Conservation (phyloP, 805 yeast genomes). For the Kuraishia floccosa region DNA sequence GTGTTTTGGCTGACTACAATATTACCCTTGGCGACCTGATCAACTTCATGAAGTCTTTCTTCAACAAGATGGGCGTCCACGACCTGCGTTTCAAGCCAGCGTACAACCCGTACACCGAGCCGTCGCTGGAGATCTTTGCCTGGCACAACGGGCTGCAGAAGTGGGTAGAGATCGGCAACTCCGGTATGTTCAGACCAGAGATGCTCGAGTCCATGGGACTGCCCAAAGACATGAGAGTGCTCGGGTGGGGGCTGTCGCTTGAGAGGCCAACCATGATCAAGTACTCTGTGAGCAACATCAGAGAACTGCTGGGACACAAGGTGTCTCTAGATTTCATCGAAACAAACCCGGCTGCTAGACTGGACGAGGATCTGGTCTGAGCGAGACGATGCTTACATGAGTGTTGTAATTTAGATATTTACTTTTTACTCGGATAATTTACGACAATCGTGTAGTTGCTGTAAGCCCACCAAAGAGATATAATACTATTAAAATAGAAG, state of each 20-base stretch:
- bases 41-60: conserved; percentile 97
- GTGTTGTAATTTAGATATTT: neutral
- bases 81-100: conserved; percentile 97
- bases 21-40: conserved; percentile 92
- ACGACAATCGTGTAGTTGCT: no score
- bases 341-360: conserved; percentile 93
- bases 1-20: conserved; percentile 95
- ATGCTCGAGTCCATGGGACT: conserved; percentile 98
- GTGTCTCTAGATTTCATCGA: conserved; percentile 91
- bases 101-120: conserved; percentile 98
- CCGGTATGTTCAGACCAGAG: conserved; percentile 99
- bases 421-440: neutral
- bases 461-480: no score
- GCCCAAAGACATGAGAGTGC: conserved; percentile 85
- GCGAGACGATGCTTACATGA: no score
- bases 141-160: conserved; percentile 90
- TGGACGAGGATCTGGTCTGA: conserved; percentile 51
- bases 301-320: conserved; percentile 96
- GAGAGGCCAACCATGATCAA: conserved; percentile 99
- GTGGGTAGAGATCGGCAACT: conserved; percentile 99
- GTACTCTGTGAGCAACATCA: conserved; percentile 88
- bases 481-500: no score
- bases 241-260: conserved; percentile 95
- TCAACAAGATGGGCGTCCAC: conserved; percentile 93
- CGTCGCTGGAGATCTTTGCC: conserved; percentile 94